These are phyloP conservation scores for Codiaeum variegatum DNA, from an alignment of 441 rosid species.

Conservation along the genomic window DNA sequence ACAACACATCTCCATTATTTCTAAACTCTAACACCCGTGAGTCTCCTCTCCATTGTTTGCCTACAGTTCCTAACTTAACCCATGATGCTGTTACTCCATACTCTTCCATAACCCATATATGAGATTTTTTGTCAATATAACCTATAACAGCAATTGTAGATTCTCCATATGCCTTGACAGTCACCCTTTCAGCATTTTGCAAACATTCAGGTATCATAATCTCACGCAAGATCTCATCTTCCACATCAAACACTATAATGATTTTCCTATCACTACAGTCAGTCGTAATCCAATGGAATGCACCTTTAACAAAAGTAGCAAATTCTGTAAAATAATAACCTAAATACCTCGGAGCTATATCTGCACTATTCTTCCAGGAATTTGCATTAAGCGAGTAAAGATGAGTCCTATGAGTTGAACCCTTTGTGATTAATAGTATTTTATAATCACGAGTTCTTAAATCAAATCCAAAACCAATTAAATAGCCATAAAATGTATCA, in stretches of 20 bases:
- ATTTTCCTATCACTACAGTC: neutral
- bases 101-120: slow-evolving; percentile 20
- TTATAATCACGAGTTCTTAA: slow-evolving; percentile 19
- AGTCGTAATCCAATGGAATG: slow-evolving; percentile 18
- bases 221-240: slow-evolving; percentile 18
- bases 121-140: neutral
- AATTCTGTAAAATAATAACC: too few species aligned
- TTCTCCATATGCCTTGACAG: slow-evolving; percentile 11
- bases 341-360: too few species aligned
- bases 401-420: neutral
- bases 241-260: slow-evolving; percentile 16
- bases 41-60: neutral
- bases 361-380: slow-evolving; percentile 17
- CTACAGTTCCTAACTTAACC: slow-evolving; percentile 5
- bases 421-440: neutral
- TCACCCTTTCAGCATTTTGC: neutral
- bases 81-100: slow-evolving; percentile 15
- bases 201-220: slow-evolving; percentile 15
- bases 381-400: slow-evolving; percentile 15
- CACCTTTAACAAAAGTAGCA: slow-evolving; percentile 21
- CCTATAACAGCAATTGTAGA: slow-evolving; percentile 9
- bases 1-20: slow-evolving; percentile 12
- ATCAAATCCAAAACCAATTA: slow-evolving; percentile 23
- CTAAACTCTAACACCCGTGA: slow-evolving; percentile 17
- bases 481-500: neutral